These are phyloP conservation scores for Penicillium frequentans DNA, from an alignment of 2,329 filamentous ascomycete species.

Conservation along the genomic window DNA sequence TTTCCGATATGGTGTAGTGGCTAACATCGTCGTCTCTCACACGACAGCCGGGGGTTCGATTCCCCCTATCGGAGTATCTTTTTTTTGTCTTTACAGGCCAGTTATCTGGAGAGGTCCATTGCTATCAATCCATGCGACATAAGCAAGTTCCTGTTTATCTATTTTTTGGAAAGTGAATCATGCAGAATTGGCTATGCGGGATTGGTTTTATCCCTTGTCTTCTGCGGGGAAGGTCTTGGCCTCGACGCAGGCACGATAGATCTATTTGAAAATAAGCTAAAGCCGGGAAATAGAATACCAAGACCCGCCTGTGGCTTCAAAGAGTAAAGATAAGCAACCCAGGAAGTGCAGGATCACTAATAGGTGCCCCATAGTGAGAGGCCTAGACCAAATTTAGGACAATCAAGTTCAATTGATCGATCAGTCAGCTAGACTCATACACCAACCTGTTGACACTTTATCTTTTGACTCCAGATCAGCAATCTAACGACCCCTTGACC, in stretches of 20 bases:
- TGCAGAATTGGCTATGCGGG: background rate
- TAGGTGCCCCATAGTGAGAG: no score
- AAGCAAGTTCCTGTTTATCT: background rate
- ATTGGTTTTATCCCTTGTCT: background rate
- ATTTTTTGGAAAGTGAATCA: background rate
- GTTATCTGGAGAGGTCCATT: no score
- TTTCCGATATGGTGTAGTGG: constrained; percentile 29
- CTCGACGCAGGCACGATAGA: background rate
- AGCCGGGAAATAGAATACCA: background rate
- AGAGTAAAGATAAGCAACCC: no score
- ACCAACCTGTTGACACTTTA: background rate
- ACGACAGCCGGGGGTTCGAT: constrained; percentile 32
- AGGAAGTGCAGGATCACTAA: no score
- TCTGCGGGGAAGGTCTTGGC: background rate
- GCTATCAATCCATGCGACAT: background rate
- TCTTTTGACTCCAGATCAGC: no score
- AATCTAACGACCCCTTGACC: background rate
- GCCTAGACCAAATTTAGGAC: background rate
- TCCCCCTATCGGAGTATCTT: constrained; percentile 26
- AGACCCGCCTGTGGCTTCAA: background rate
- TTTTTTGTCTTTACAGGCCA: no score
- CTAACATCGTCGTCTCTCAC: constrained; percentile 33
- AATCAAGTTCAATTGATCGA: background rate
- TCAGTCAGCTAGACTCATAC: background rate
- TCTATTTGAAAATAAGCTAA: background rate